phyloP scores from a whole-genome alignment of 1,284 basidiomycete species.

The Meira miltonrushii region DNA sequence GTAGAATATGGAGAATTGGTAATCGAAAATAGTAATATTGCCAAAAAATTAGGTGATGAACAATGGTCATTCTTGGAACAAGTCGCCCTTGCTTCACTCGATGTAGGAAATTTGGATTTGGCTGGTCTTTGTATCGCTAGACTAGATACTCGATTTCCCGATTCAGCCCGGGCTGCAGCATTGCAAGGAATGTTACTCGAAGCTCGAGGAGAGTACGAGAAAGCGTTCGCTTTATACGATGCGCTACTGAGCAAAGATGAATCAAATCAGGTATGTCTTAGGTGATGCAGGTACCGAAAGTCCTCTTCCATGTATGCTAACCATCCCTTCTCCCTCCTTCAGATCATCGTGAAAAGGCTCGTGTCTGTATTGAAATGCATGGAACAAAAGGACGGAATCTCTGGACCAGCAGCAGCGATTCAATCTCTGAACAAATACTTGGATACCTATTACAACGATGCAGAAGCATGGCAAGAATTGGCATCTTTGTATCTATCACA shows the following conservation, averaged over 20 bases:
- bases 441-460: constrained; percentile 87
- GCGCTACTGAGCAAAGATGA: constrained; percentile 65
- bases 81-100: constrained; percentile 76
- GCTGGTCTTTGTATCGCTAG: constrained; percentile 71
- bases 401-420: constrained; percentile 60
- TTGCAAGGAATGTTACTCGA: constrained; percentile 84
- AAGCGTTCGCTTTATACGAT: constrained; percentile 67
- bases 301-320: neutral
- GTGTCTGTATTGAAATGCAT: constrained; percentile 61
- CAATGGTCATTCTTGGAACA: constrained; percentile 82
- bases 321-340: neutral
- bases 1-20: constrained; percentile 64
- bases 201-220: constrained; percentile 57
- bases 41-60: constrained; percentile 56
- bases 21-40: constrained; percentile 54
- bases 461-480: constrained; percentile 89
- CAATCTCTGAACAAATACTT: constrained; percentile 72
- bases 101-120: constrained; percentile 70
- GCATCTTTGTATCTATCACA: constrained; percentile 68
- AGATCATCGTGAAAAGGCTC: constrained; percentile 78
- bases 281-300: neutral
- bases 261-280: constrained; percentile 66
- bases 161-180: constrained; percentile 73
- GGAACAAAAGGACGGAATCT: constrained; percentile 9
- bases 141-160: constrained; percentile 69